A percentile compares a stretch with the other conserved stretches of the same genome.
phyloP scores from a whole-genome alignment of 2,329 filamentous ascomycete genomes.

The Lecanicillium sp. region DNA sequence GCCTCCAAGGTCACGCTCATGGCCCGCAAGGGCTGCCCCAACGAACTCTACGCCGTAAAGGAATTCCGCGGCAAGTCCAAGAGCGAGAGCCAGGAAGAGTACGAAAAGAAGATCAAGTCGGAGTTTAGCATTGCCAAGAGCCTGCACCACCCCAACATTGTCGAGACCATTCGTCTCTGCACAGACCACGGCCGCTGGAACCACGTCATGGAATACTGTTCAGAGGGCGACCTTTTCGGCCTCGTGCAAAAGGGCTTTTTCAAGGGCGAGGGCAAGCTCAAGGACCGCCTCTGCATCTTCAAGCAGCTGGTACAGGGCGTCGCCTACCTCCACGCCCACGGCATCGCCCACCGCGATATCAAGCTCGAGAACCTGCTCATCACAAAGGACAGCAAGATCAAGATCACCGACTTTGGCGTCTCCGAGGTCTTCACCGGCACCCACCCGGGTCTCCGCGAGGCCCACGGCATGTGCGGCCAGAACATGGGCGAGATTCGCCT shows the following conservation, averaged over 20 bases:
- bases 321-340: slow-evolving; percentile 73
- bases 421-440: slow-evolving; percentile 79
- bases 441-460: slow-evolving; percentile 70
- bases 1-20: slow-evolving; percentile 80
- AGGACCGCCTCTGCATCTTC: slow-evolving; percentile 76
- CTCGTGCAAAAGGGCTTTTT: slow-evolving; percentile 69
- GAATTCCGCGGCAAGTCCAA: slow-evolving; percentile 71
- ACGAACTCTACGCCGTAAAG: slow-evolving; percentile 76
- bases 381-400: slow-evolving; percentile 71
- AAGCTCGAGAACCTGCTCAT: slow-evolving; percentile 84
- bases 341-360: slow-evolving; percentile 85
- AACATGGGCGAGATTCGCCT: slow-evolving; percentile 65
- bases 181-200: slow-evolving; percentile 72
- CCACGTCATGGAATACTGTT: slow-evolving; percentile 90
- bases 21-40: slow-evolving; percentile 58
- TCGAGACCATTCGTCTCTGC: slow-evolving; percentile 73
- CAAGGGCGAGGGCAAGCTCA: slow-evolving; percentile 53
- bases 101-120: slow-evolving; percentile 84
- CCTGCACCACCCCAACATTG: slow-evolving; percentile 79
- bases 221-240: slow-evolving; percentile 71
- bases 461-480: slow-evolving; percentile 66
- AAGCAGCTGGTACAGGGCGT: slow-evolving; percentile 83
- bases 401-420: slow-evolving; percentile 88
- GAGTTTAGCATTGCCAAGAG: slow-evolving; percentile 86
- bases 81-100: slow-evolving; percentile 65